A percentile compares a stretch with the other conserved stretches of the same genome.
Evolutionary conservation across 306 rosid species (phyloP).

Genomic region (Senna siamea): DNA sequence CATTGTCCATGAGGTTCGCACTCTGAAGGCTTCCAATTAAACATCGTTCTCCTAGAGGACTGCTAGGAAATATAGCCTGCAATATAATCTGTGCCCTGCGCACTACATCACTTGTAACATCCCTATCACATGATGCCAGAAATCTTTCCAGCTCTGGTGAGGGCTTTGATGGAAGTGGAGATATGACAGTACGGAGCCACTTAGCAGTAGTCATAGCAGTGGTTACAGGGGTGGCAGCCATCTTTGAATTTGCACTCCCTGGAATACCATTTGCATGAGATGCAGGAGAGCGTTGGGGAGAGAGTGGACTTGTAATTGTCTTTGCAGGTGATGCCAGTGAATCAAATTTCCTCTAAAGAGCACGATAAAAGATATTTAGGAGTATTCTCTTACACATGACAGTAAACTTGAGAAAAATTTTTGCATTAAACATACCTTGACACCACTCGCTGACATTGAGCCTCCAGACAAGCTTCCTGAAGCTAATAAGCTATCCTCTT

Average conservation of each 20-base stretch:
- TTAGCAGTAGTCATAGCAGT: conserved; percentile 99
- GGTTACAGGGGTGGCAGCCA: conserved; percentile 94
- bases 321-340: conserved; percentile 77
- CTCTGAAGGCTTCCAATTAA: conserved; percentile 68
- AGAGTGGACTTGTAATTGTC: conserved; percentile 76
- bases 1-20: conserved; percentile 86
- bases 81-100: conserved; percentile 87
- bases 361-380: conserved; percentile 35
- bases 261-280: conserved; percentile 64
- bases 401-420: conserved; percentile 2
- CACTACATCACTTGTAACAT: conserved; percentile 81
- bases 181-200: conserved; percentile 95
- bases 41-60: conserved; percentile 81
- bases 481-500: conserved; percentile 85
- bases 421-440: conserved; percentile 65
- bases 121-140: conserved; percentile 83
- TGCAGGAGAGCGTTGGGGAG: conserved; percentile 88
- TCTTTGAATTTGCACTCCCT: conserved; percentile 57
- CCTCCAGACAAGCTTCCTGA: conserved; percentile 82
- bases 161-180: conserved; percentile 84
- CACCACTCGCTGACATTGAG: conserved; percentile 58
- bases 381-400: conserved; percentile 21
- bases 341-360: conserved; percentile 77
- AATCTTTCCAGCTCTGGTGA: conserved; percentile 82
- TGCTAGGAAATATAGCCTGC: conserved; percentile 93